These are phyloP conservation scores for Apophysomyces variabilis DNA, from an alignment of 371 early-diverging fungal genomes.

Conservation along the genomic window DNA sequence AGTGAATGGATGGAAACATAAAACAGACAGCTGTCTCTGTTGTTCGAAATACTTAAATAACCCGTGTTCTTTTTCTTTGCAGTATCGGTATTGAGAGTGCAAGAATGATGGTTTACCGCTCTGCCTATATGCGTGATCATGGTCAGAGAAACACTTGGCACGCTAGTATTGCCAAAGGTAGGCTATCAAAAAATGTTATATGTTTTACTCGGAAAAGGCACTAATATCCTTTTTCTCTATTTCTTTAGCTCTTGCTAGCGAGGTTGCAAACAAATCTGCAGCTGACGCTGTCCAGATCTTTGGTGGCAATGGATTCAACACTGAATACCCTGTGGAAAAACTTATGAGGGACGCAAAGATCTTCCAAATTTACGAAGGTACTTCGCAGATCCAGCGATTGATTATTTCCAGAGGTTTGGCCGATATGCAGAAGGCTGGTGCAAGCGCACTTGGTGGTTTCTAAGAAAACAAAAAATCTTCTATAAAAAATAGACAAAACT, in stretches of 20 bases:
- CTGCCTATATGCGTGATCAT: slow-evolving; percentile 88
- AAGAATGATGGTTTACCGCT: slow-evolving; percentile 83
- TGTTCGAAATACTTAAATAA: slow-evolving; percentile 42
- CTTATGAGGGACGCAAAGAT: slow-evolving; percentile 93
- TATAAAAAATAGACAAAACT: not conserved
- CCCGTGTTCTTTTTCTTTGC: slow-evolving; percentile 5
- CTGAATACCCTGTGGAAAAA: slow-evolving; percentile 89
- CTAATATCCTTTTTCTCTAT: not conserved
- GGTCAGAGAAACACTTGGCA: slow-evolving; percentile 90
- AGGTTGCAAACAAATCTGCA: slow-evolving; percentile 95
- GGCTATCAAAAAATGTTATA: not conserved
- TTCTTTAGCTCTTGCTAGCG: slow-evolving; percentile 74
- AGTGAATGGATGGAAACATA: slow-evolving; percentile 15
- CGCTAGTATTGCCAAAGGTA: slow-evolving; percentile 93
- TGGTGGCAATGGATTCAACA: slow-evolving; percentile 96
- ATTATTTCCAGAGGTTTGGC: slow-evolving; percentile 82
- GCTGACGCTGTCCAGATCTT: slow-evolving; percentile 96
- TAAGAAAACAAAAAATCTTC: slow-evolving; percentile 16
- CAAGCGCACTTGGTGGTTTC: slow-evolving; percentile 47
- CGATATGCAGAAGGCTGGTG: slow-evolving; percentile 55
- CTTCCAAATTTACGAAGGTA: slow-evolving; percentile 97
- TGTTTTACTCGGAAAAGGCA: not conserved
- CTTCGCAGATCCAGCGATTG: slow-evolving; percentile 93
- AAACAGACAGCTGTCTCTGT: too few relatives aligned
- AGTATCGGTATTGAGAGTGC: slow-evolving; percentile 83